Evolutionary conservation across 345 rosid species (phyloP), one percentile per base, ranked within the genome.

Genomic region (Orychophragmus violaceus): DNA sequence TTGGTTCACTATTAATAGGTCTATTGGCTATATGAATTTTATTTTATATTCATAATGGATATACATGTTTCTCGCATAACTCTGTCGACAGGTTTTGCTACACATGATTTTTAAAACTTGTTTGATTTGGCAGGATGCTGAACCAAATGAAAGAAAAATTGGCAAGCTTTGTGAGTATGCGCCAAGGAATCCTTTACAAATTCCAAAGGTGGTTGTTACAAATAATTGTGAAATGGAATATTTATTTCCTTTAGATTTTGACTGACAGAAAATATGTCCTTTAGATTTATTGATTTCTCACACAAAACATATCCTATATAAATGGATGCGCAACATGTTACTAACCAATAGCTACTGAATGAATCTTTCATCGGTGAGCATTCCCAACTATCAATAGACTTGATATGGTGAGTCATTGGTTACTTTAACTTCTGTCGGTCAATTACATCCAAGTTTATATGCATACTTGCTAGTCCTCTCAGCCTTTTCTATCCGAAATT

Each of bases 141-240:
- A 84, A 71, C 87, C 91, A 17, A 88, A 88, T 72, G 96, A 93
- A 62, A 83, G 98, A 66, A 88, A 86, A 72, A 88, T 88, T 24
- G 89, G 89, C 69, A 93, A 85, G 82, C 91, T 93, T 68, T 93
- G 98, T 72, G 97, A 93, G 46, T 93, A 93, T 84, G 97, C 84
- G 21, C 83, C 84, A 23, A 86, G 81, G 82, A 93, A 93, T 59
- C 97, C 98, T 11, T 72, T 93, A 73, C 82, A 94, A 68, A 88
- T 93, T 59, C 98, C 98, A 3, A 82, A 90, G 96, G 98, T 85
- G 60, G 80, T 12, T 59, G 83, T 74, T 89, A 78, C 84, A 89
- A 87, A 77, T 90, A 89, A 68, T 71, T 89, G 73, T 79, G 96
- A n/a, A 78, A 83, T 65, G 91, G 79, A 68, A n/a, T n/a, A n/a